Evolutionary conservation across 2,329 filamentous ascomycete genomes (phyloP), one percentile per base, ranked within the genome.

Genomic region (Dothidotthia symphoricarpi): DNA sequence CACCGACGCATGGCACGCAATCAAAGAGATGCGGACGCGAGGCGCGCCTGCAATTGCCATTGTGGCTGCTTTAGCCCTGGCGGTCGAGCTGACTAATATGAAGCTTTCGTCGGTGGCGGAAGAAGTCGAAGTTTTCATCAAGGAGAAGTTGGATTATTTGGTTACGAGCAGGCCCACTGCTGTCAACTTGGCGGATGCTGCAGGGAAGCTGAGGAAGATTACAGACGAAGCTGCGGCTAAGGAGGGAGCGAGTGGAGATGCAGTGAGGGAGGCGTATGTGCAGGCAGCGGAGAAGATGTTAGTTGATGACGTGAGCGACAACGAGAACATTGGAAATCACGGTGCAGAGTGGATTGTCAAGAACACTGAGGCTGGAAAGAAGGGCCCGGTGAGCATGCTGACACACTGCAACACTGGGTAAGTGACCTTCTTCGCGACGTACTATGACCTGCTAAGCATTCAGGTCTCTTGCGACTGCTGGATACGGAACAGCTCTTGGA

Each of bases 331-430:
- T 63, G 93, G 93, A 33, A 76, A 81, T 42, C 75, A 86, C 63
- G 93, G 93, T 26, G 87, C 89, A 0, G 76, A 82, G 49, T 98
- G 93, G 87, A 83, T 98, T 24, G 69, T 81, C 39, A 70, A 75
- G 27, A 80, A 87, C 53, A 59, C 68, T 31, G 68, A 51, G 67
- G 75, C 62, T 63, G 75, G 47, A 64, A 76, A 49, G 57, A 74
- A 63, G 57, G 74, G 69, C 54, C 73, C 75, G 49, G 71, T 95
- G 31, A 88, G 87, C n/a, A 84, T 98, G 28, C 71, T 98, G 51
- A 98, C 93, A 9, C 94, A 98, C 69, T 98, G 93, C 75, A 98
- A 98, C 68, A 98, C 93, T 15, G 93, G 93, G 82, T 85, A 74
- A 46, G 54, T 39, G 15, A 17, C 27, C 31, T 19, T 16, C 19